Evolutionary conservation across 108 stramenopile species (phyloP).

Genomic region (Epithemia pelagica): DNA sequence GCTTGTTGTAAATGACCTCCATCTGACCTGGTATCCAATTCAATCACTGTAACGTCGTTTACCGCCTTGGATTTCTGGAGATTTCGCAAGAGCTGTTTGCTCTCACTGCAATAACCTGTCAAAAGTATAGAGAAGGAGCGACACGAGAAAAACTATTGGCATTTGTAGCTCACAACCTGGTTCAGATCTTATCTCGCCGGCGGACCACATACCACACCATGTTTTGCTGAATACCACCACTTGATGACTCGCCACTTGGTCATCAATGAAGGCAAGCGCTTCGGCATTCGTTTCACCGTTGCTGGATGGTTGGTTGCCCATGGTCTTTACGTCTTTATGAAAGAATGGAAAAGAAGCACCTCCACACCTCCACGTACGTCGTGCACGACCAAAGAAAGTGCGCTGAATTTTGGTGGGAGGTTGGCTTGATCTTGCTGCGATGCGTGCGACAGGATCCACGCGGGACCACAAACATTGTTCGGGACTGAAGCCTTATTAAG

Average conservation of each 20-base stretch:
- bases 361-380: no score
- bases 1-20: slow-evolving; percentile 43
- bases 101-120: slow-evolving; percentile 56
- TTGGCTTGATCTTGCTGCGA: no score
- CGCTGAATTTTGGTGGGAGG: no score
- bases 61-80: slow-evolving; percentile 22
- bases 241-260: slow-evolving; percentile 61
- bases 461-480: no score
- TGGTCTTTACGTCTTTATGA: no score
- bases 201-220: slow-evolving; percentile 47
- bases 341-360: no score
- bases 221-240: slow-evolving; percentile 51
- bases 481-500: background rate
- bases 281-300: background rate
- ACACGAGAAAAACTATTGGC: slow-evolving; percentile 36
- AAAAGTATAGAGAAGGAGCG: background rate
- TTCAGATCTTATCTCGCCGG: no score
- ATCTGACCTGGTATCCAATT: slow-evolving; percentile 53
- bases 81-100: slow-evolving; percentile 48
- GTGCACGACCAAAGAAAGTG: no score
- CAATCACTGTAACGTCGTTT: slow-evolving; percentile 34
- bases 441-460: no score
- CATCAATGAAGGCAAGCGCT: slow-evolving; percentile 36
- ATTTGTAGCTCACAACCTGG: no score
- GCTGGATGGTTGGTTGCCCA: background rate